Evolutionary conservation across 192 early-diverging fungal species (phyloP).

Genomic region (Backusella parvicylindrica): DNA sequence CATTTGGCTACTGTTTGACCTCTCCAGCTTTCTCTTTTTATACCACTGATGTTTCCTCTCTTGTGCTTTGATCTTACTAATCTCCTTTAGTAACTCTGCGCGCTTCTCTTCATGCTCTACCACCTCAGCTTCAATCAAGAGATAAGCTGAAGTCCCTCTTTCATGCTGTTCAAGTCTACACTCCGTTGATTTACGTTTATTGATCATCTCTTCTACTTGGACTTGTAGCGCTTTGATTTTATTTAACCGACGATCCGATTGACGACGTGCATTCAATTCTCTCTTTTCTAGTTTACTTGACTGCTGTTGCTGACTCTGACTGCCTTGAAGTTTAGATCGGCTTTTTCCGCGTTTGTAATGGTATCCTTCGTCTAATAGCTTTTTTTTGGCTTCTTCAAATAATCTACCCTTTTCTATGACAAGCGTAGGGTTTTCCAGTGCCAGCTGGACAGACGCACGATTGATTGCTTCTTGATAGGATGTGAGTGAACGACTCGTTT

Average conservation of each 20-base stretch:
- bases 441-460: conserved; percentile 42
- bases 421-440: conserved; percentile 40
- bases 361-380: conserved; percentile 47
- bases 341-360: conserved; percentile 54
- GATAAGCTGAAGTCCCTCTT: neutral
- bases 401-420: conserved; percentile 42
- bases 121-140: conserved; percentile 16
- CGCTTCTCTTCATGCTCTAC: conserved; percentile 29
- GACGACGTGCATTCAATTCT: conserved; percentile 11
- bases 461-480: conserved; percentile 55
- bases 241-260: conserved; percentile 30
- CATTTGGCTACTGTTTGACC: conserved; percentile 7
- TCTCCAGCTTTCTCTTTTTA: conserved; percentile 42
- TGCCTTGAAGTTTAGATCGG: conserved; percentile 43
- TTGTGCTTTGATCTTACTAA: conserved; percentile 39
- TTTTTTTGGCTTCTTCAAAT: conserved; percentile 48
- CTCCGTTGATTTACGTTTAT: conserved; percentile 7
- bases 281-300: conserved; percentile 6
- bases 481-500: conserved; percentile 44
- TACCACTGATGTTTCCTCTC: conserved; percentile 63
- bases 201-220: conserved; percentile 32
- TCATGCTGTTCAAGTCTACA: neutral
- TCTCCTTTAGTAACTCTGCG: neutral
- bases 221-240: conserved; percentile 34
- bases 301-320: conserved; percentile 18